Evolutionary conservation across 139 green algal genomes (phyloP), one percentile per base, ranked within the genome.

Genomic region (Picochlorum sp.): DNA sequence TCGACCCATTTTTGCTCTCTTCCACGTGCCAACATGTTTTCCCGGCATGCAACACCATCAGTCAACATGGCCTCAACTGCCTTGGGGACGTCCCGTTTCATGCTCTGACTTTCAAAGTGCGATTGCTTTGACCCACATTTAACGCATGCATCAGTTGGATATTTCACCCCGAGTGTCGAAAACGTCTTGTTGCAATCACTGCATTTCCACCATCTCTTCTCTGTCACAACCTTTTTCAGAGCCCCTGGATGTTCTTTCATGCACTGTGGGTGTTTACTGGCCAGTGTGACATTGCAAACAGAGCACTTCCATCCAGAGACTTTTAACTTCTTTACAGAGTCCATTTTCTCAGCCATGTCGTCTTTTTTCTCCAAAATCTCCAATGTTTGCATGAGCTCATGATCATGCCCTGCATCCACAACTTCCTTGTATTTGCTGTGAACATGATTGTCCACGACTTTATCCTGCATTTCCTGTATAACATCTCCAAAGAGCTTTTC

Each of bases 191-290:
- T 68, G 64, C 77, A 84, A 38, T 62, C 63, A 2, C 51, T 44
- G 63, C 77, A 84, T 21, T 58, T 37, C 77, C 77, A 84, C 77
- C 77, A 84, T 38, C 75, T 66, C 65, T 83, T 84, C 49, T 38
- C 71, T 38, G 49, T 45, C 55, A 70, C 49, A 1, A 73, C 28
- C 1, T 51, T 45, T 24, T 68, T 58, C 11, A 77, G 47, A 1
- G 47, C 16, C 13, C 68, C 21, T 4, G 72, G 57, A 58, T 73
- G 70, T 2, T 21, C 14, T n/a, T 41, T 65, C 4, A 45, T 52
- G 38, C 75, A 81, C 15, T 45, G 34, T 18, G 50, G 23, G 14
- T 24, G 62, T 31, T 62, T 65, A 13, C 51, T n/a, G 45, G 81
- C 77, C 7, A 67, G n/a, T 1, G 56, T 73, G 49, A 56, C 74